phyloP scores from a whole-genome alignment of 768 basidiomycete genomes.

The Tephrocybe rancida region DNA sequence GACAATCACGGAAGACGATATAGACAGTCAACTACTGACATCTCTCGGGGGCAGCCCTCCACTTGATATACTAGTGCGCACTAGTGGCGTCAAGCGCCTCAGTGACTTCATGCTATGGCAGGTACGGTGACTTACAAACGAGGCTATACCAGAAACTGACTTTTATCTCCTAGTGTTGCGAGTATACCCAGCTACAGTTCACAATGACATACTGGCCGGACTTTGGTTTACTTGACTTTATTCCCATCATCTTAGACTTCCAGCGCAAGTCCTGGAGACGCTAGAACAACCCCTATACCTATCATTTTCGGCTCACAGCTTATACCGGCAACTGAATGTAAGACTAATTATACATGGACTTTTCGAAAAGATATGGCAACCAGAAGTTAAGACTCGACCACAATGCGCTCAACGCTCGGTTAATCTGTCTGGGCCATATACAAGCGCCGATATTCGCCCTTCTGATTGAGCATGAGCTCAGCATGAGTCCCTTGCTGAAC shows the following conservation, averaged over 20 bases:
- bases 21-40: conserved; percentile 71
- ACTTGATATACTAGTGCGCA: conserved; percentile 87
- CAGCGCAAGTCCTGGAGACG: conserved; percentile 72
- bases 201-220: conserved; percentile 89
- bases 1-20: conserved; percentile 63
- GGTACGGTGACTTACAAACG: conserved; percentile 46
- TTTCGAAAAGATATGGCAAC: background rate
- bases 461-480: background rate
- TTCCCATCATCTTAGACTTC: conserved; percentile 87
- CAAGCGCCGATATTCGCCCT: background rate
- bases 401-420: too few species aligned
- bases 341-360: background rate
- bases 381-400: background rate
- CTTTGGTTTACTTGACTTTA: conserved; percentile 83
- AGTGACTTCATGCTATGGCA: conserved; percentile 97
- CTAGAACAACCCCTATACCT: background rate
- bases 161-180: conserved; percentile 62
- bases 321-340: background rate
- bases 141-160: conserved; percentile 1
- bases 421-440: background rate
- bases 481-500: conserved; percentile 5
- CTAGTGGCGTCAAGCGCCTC: conserved; percentile 86
- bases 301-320: background rate
- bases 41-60: conserved; percentile 69
- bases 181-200: conserved; percentile 89